Base-by-base conservation (phyloP, 192 early-diverging fungal genomes). In the Backusella parvicylindrica region DNA sequence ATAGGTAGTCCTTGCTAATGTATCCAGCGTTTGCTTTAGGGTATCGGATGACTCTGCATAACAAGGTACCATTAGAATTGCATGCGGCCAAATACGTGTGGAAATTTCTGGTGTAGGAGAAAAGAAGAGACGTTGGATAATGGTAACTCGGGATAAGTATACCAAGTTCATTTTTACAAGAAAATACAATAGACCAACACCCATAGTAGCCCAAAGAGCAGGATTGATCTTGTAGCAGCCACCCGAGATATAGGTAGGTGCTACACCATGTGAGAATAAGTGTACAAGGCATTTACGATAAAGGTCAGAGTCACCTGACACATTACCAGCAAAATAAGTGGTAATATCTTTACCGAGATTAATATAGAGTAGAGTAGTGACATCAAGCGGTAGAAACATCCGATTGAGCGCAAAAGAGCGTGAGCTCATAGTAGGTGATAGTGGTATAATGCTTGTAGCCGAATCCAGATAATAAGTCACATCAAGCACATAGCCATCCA, bases 21-120 rank as follows among this genome's bases (percentile, higher is more conserved):
- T 91, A 63, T 93, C 86, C 13, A 93, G 78, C 6, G 91, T 92
- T 33, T 87, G 83, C 31, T 81, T 77, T 23, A 93, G 77, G 2
- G 87, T 90, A 2, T 78, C 83, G 68, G 90, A 86, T 28, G 85
- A 84, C 79, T 93, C 92, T 5, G 88, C 90, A 79, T 90, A 93
- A 70, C 91, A 93, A 11, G 91, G 90, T 28, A 92, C 85, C 76
- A 89, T 83, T 36, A 84, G 84, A 37, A 92, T 88, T 0, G 75
- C 74, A 31, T 79, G 70, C n/a, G 81, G 81, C 31, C 60, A 71
- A 21, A 35, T 23, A 9, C 38, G 33, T 12, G 30, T 37, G 12
- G 70, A 77, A 5, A 65, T 56, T 23, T 73, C 56, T 18, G 68
- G 72, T 5, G 56, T 41, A 6, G 74, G 71, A 1, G 78, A 53